Evolutionary conservation across 1,139 yeast species (phyloP), one percentile per base, ranked within the genome.

Genomic region (Hyphopichia fennica): DNA sequence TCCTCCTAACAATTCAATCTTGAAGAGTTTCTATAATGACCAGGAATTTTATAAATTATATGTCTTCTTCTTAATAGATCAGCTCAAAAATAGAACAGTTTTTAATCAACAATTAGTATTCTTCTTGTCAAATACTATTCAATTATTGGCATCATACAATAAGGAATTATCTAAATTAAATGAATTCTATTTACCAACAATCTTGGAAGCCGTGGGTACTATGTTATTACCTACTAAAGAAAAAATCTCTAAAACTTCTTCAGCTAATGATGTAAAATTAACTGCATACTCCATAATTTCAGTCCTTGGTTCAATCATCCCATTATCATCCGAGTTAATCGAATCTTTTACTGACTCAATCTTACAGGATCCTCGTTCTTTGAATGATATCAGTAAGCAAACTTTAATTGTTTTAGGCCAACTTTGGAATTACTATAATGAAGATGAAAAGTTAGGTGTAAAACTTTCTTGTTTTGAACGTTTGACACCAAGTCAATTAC

Each of bases 231-330:
- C 66, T 2, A 43, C 50, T 6, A 48, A 48, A 6, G 54, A 50
- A 35, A 37, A 22, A 30, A 19, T 38, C 6, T 47, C 51, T 36
- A 58, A 50, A 40, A 51, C 48, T 40, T 53, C 63, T 10, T 35
- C 48, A 19, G 73, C 76, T 27, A 69, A 77, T 31, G 96, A 89
- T 55, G 76, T 85, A 39, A 95, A 85, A 58, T 76, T 88, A 49
- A 84, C 96, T 25, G 89, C 93, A 3, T 93, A 87, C 59, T 87
- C 96, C 42, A 71, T 90, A 13, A 60, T 91, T 29, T 79, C 95
- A 0, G 96, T 93, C 2, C 69, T 91, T 41, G 78, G 86, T 3
- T 76, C 95, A 2, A 82, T 93, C 39, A 75, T 84, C 36, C 85
- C 89, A 8, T 72, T 93, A 42, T 75, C 84, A 8, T 66, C 72